Evolutionary conservation across 148 eudicot genomes (phyloP), one percentile per base, ranked within the genome.

Genomic region (Bassia scoparia): DNA sequence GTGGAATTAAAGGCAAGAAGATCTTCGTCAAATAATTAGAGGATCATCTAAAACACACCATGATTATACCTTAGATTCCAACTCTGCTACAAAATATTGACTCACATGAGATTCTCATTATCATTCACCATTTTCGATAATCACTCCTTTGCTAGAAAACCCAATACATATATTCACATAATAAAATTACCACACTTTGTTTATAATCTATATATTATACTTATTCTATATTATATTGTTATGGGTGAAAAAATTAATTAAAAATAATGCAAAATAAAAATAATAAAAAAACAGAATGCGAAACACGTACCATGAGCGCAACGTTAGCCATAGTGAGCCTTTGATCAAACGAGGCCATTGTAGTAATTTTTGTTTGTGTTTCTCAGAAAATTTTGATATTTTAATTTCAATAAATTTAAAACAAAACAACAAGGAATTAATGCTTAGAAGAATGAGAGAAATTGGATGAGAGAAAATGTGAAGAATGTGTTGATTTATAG

Each of bases 251-350:
- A 62, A 14, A n/a, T n/a, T n/a, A n/a, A n/a, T 18, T 3, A 29
- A 30, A 3, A 62, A 11, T 16, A 62, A 17, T 0, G 4, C 6
- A 2, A 3, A 29, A 4, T 31, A 0, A 15, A 31, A 30, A 62
- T 29, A 30, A 30, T 30, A 41, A 7, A 3, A 61, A 2, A 30
- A 33, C 3, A 61, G 30, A 35, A 61, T 1, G n/a, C 24, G n/a
- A 41, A 41, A 56, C 10, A 48, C 6, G 34, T 85, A 91, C 93
- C 94, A 70, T 80, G 94, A 73, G 97, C 86, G 79, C 90, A 91
- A 46, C 90, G 94, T 75, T 87, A 78, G 97, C 92, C 81, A 87
- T 78, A 72, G 89, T 88, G 71, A 91, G 80, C 82, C 81, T 89
- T 58, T 89, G 89, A 66, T 91, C 92, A 60, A 83, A 67, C 27